Base-by-base conservation (phyloP, 164 flowering plant species). In the Pachysandra terminalis region DNA sequence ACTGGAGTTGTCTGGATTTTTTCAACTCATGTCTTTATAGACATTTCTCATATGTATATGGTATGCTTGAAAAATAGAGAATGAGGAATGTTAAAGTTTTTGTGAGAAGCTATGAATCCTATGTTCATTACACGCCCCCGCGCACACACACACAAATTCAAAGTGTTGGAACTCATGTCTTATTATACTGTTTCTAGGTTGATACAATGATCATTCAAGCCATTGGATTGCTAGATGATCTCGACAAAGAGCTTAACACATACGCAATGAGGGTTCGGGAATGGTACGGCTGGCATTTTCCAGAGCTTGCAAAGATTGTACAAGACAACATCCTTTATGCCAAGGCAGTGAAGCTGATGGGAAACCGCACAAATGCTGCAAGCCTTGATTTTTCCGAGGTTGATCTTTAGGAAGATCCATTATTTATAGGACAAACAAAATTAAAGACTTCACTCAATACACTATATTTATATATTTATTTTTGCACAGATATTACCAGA, bases 201-300 rank as follows among this genome's bases (percentile, higher is more conserved):
- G 98, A 95, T 72, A 95, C 97, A 0, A 92, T 95, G 98, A 89
- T 95, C 23, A 84, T 92, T 71, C 98, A 92, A 64, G 97, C 98
- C 22, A 95, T 95, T 81, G 91, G 97, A 51, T 80, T 92, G 81
- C 80, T 95, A 81, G 98, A 95, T 84, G 97, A 92, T 80, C 96
- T 95, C 69, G 98, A 95, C 79, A 95, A 95, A 70, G 98, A 95
- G 79, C 85, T 95, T 6, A 95, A 95, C 70, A 92, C 96, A 16
- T 92, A 92, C 77, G 97, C 97, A 9, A 95, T 95, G 98, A 85
- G 97, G 71, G 97, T 92, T 48, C 73, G 92, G 56, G 98, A 95
- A 80, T 94, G 98, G 98, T 95, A 95, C 71, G 97, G 97, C 12
- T 95, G 98, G 98, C 98, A 95, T 86, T 95, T 95, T 78, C 98